Evolutionary conservation across 257 asterid genomes (phyloP).

Genomic region (Nicotiana attenuata): DNA sequence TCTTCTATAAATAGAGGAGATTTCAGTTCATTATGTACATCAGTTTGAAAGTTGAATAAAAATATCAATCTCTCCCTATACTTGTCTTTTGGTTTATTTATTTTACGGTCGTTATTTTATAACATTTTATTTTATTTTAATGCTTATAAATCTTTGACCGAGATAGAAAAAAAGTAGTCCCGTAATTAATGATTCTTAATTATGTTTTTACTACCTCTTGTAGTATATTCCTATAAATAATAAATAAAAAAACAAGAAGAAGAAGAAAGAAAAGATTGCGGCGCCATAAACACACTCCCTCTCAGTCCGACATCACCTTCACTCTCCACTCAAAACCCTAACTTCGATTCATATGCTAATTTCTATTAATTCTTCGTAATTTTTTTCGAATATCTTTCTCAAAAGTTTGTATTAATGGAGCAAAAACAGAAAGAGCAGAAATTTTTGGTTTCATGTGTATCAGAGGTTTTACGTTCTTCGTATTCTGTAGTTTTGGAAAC

Average conservation of each 20-base stretch:
- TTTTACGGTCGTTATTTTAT: too few species aligned
- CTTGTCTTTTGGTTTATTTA: too few species aligned
- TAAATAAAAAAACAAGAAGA: not conserved
- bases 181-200: too few species aligned
- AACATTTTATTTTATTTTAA: too few species aligned
- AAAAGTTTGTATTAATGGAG: conserved; percentile 25
- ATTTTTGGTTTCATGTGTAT: conserved; percentile 60
- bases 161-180: too few species aligned
- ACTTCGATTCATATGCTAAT: not conserved
- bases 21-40: too few species aligned
- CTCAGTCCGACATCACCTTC: not conserved
- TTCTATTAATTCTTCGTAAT: not conserved
- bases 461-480: conserved; percentile 65
- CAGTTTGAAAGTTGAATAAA: too few species aligned
- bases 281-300: not conserved
- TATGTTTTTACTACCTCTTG: not conserved
- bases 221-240: not conserved
- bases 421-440: conserved; percentile 44
- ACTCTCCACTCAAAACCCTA: not conserved
- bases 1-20: too few species aligned
- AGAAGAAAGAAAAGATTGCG: not conserved
- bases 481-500: conserved; percentile 24
- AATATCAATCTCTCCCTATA: too few species aligned
- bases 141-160: too few species aligned
- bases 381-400: not conserved